Conservation (phyloP, 495 filamentous ascomycete genomes). For the Tuber umbilicatum region DNA sequence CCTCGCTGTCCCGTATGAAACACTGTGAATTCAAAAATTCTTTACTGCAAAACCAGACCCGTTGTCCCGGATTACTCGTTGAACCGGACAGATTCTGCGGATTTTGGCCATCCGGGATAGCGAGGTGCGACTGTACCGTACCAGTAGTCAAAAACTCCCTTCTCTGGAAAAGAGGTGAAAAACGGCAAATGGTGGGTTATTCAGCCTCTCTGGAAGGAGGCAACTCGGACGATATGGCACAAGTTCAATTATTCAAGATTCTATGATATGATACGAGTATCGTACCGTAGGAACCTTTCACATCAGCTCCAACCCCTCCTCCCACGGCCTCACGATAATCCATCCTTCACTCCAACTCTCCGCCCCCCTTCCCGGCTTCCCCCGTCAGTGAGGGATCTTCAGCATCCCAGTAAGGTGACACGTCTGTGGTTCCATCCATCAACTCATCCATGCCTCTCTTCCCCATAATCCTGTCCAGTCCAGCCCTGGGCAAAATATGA, state of each 20-base stretch:
- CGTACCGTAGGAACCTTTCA: background rate
- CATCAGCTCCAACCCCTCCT: background rate
- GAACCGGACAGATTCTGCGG: too few relatives aligned
- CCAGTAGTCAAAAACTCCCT: background rate
- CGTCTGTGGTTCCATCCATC: conserved; percentile 38
- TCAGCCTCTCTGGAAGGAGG: background rate
- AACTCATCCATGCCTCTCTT: conserved; percentile 35
- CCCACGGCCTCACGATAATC: background rate
- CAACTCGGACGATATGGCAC: background rate
- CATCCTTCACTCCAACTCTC: background rate
- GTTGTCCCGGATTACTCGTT: too few relatives aligned
- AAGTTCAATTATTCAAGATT: background rate
- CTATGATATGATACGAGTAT: too few relatives aligned
- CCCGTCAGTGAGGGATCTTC: conserved; percentile 31
- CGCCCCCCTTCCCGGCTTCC: conserved; percentile 7
- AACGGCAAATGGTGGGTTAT: background rate
- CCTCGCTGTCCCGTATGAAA: too few relatives aligned
- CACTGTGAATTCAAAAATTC: too few relatives aligned
- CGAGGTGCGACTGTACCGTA: too few relatives aligned
- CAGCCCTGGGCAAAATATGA: background rate
- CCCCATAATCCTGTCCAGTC: conserved; percentile 24
- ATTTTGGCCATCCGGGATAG: too few relatives aligned
- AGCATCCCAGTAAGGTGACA: conserved; percentile 36
- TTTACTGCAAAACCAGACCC: too few relatives aligned
- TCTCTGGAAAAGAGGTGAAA: background rate